These are phyloP conservation scores for Austropuccinia psidii DNA, from an alignment of 1,284 basidiomycete genomes.

Conservation along the genomic window DNA sequence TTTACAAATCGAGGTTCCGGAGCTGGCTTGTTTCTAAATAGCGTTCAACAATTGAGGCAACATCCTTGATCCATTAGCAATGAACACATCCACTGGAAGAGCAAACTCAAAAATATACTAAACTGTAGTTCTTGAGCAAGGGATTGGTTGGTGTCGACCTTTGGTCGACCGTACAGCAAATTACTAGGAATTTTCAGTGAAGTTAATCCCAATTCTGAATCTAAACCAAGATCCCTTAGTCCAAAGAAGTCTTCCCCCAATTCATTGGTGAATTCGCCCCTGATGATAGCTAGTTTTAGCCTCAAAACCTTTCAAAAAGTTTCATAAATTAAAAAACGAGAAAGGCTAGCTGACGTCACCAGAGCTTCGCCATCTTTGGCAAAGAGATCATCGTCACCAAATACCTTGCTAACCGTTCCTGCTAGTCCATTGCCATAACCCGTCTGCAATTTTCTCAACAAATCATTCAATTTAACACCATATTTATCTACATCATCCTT, in stretches of 20 bases:
- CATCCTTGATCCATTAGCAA: not conserved
- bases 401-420: slow-evolving; percentile 11
- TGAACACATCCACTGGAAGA: too few species aligned
- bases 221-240: slow-evolving; percentile 76
- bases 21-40: not conserved
- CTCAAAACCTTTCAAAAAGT: slow-evolving; percentile 6
- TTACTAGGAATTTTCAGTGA: slow-evolving; percentile 65
- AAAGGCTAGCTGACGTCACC: slow-evolving; percentile 23
- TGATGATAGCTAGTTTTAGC: slow-evolving; percentile 44
- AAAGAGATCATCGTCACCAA: slow-evolving; percentile 34
- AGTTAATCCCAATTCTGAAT: slow-evolving; percentile 74
- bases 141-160: not conserved
- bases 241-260: slow-evolving; percentile 92
- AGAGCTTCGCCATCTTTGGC: slow-evolving; percentile 27
- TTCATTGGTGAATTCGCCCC: slow-evolving; percentile 76
- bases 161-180: slow-evolving; percentile 58
- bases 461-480: slow-evolving; percentile 24
- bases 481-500: slow-evolving; percentile 33
- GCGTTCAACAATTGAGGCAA: not conserved
- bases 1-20: slow-evolving; percentile 30
- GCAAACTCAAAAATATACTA: too few species aligned
- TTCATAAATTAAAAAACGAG: not conserved
- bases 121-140: slow-evolving; percentile 7
- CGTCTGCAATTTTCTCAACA: slow-evolving; percentile 23
- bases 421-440: slow-evolving; percentile 19